Percentiles rank a stretch among this genome's conserved stretches.
Conservation (phyloP, 208 protist genomes). For the Acanthamoeba lenticulata region DNA sequence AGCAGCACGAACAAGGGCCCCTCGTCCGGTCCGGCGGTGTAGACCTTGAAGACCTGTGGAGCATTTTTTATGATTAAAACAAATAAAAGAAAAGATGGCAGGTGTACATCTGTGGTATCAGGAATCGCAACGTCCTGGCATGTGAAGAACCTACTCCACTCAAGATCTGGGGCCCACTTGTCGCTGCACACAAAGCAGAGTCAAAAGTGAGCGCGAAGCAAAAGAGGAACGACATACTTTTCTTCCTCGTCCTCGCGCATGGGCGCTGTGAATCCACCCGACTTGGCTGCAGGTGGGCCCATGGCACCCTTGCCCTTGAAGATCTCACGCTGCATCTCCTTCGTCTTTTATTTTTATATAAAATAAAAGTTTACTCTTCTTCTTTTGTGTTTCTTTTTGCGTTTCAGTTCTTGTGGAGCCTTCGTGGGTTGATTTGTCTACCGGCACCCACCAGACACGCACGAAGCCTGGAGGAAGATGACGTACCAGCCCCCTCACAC, state of each 20-base stretch:
- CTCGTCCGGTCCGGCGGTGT: conserved; percentile 1
- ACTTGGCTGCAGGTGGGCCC: not conserved
- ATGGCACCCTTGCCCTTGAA: conserved; percentile 26
- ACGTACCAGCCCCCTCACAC: no score
- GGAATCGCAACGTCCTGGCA: not conserved
- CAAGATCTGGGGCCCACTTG: not conserved
- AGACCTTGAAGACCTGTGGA: conserved; percentile 48
- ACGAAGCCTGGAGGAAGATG: no score
- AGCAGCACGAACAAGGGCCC: conserved; percentile 61
- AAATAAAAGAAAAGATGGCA: no score
- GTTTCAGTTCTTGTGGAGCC: no score
- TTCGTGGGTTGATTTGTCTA: no score
- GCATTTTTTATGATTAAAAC: not conserved
- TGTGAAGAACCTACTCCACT: not conserved
- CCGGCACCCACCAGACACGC: no score
- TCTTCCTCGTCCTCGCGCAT: not conserved
- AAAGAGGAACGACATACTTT: not conserved
- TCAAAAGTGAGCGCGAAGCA: not conserved
- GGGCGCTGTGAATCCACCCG: not conserved
- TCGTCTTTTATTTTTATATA: not conserved
- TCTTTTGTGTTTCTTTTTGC: not conserved
- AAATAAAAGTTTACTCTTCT: not conserved
- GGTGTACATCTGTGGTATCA: not conserved
- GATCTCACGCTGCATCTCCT: not conserved
- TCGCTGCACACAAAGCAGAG: not conserved